Conservation (phyloP, 2,329 filamentous ascomycete species). For the Camptophora hylomeconis region DNA sequence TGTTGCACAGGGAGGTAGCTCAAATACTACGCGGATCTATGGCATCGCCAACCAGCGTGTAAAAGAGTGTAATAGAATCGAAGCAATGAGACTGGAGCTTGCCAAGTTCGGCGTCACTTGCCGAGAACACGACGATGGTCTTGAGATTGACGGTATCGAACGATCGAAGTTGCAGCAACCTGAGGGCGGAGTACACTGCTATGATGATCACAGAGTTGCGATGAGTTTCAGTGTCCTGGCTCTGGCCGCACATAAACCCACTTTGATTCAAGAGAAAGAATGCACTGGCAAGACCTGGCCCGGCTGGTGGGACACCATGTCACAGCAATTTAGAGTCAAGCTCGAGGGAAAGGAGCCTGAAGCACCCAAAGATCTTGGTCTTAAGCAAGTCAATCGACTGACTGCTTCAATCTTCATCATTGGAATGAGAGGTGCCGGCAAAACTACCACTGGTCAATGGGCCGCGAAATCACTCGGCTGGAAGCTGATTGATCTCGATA, state of each 20-base stretch:
- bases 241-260: constrained; percentile 54
- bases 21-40: constrained; percentile 63
- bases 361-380: constrained; percentile 22
- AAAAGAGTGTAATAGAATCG: constrained; percentile 94
- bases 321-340: constrained; percentile 60
- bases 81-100: constrained; percentile 87
- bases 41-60: constrained; percentile 97
- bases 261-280: constrained; percentile 74
- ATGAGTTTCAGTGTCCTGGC: constrained; percentile 96
- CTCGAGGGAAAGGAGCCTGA: constrained; percentile 61
- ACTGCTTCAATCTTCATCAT: constrained; percentile 76
- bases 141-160: constrained; percentile 49
- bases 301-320: constrained; percentile 90
- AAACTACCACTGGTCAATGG: constrained; percentile 86
- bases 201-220: constrained; percentile 92
- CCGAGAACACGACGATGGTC: constrained; percentile 85
- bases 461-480: constrained; percentile 62
- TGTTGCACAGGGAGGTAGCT: constrained; percentile 56
- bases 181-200: constrained; percentile 66
- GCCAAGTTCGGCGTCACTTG: constrained; percentile 85
- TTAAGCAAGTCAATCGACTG: constrained; percentile 26
- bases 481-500: constrained; percentile 75
- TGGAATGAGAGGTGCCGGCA: constrained; percentile 93
- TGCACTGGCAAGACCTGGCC: constrained; percentile 98
- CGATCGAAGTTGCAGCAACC: constrained; percentile 42